Evolutionary conservation across 176 grass and related monocot species (phyloP).

Genomic region (Lolium perenne): DNA sequence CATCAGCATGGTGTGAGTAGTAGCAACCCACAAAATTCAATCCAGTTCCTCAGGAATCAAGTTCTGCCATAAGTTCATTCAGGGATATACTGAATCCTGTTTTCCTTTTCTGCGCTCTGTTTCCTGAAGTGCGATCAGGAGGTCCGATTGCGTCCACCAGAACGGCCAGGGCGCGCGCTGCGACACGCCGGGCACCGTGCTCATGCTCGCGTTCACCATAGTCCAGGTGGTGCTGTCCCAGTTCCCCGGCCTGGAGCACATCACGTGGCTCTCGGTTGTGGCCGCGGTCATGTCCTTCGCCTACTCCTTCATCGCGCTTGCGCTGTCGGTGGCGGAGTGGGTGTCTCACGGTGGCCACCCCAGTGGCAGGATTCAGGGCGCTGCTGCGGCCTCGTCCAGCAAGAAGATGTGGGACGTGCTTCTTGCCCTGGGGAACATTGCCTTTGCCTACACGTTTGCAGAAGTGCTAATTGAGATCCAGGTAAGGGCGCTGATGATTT

Average conservation of each 20-base stretch:
- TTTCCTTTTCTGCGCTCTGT: background rate
- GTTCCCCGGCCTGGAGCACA: conserved; percentile 80
- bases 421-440: conserved; percentile 84
- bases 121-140: conserved; percentile 58
- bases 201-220: conserved; percentile 68
- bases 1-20: conserved; percentile 87
- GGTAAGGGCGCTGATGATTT: conserved; percentile 32
- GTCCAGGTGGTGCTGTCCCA: conserved; percentile 80
- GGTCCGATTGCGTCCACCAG: conserved; percentile 58
- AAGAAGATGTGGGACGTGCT: conserved; percentile 73
- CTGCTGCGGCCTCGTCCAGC: conserved; percentile 30
- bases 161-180: conserved; percentile 54
- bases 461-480: conserved; percentile 91
- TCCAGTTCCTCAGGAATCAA: background rate
- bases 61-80: background rate
- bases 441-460: conserved; percentile 91
- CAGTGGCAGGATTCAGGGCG: conserved; percentile 50
- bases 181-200: conserved; percentile 52
- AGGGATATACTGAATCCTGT: conserved; percentile 8
- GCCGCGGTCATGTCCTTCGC: conserved; percentile 84
- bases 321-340: conserved; percentile 61
- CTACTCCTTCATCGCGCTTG: conserved; percentile 83
- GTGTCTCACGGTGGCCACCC: conserved; percentile 39
- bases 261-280: conserved; percentile 74
- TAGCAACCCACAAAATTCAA: background rate